Evolutionary conservation across 768 basidiomycete genomes (phyloP).

Genomic region (Suillus clintonianus): DNA sequence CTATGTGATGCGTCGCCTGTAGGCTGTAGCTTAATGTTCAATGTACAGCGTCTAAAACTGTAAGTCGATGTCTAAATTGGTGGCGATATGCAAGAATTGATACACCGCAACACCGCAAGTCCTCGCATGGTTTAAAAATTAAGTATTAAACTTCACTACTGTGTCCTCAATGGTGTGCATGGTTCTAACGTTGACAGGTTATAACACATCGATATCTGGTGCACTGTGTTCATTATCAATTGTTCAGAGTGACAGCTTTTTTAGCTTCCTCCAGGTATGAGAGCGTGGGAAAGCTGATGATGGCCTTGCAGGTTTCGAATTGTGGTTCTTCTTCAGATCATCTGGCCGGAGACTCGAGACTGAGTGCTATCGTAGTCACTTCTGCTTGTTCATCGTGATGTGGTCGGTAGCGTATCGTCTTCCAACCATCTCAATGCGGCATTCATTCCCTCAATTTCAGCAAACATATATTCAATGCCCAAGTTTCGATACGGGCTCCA

Average conservation of each 20-base stretch:
- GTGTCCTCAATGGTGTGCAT: not conserved
- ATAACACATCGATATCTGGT: not conserved
- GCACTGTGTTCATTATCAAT: too few species aligned
- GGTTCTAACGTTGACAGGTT: not conserved
- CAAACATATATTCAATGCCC: constrained; percentile 95
- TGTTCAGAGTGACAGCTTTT: too few species aligned
- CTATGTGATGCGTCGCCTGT: not conserved
- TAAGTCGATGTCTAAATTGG: too few species aligned
- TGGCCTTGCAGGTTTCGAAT: not conserved
- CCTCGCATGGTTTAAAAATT: too few species aligned
- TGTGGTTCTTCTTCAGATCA: not conserved
- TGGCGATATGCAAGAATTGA: too few species aligned
- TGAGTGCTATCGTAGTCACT: not conserved
- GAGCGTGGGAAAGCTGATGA: not conserved
- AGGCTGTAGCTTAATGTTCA: not conserved
- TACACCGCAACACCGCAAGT: not conserved
- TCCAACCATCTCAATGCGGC: not conserved
- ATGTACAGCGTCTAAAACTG: not conserved
- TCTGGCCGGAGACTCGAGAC: not conserved
- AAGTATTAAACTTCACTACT: not conserved
- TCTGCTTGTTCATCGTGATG: constrained; percentile 13
- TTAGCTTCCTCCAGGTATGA: too few species aligned
- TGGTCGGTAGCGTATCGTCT: constrained; percentile 23
- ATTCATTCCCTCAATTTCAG: constrained; percentile 39
- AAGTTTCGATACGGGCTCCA: constrained; percentile 93